Evolutionary conservation across 768 basidiomycete species (phyloP).

Genomic region (Neoboletus brunneissimus): DNA sequence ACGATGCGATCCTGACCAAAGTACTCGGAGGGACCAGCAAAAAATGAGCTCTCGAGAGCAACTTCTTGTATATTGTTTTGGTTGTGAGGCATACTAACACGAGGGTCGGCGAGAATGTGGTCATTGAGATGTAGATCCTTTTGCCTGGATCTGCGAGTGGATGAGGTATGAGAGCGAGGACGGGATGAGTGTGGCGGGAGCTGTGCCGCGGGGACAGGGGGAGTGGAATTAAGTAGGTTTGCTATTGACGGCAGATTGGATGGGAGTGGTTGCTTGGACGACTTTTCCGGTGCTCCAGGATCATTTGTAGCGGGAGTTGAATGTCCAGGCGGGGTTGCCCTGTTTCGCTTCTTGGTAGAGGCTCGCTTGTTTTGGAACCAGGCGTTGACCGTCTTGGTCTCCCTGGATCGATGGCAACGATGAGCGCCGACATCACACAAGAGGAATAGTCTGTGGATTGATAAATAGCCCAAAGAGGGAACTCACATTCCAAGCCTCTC

Average conservation of each 20-base stretch:
- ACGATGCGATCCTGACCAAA: conserved; percentile 32
- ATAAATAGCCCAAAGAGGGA: conserved; percentile 27
- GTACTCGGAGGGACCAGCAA: conserved; percentile 32
- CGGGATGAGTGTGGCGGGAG: conserved; percentile 21
- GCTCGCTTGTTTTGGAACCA: conserved; percentile 89
- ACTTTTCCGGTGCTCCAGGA: conserved; percentile 16
- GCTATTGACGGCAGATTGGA: conserved; percentile 37
- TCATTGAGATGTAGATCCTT: conserved; percentile 34
- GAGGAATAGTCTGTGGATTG: conserved; percentile 5
- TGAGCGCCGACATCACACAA: conserved; percentile 9
- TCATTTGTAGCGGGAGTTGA: conserved; percentile 32
- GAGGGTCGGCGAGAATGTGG: conserved; percentile 23
- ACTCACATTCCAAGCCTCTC: conserved; percentile 75
- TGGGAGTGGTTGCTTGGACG: conserved; percentile 26
- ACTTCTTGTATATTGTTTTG: conserved; percentile 16
- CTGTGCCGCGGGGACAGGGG: conserved; percentile 23
- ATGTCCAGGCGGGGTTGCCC: conserved; percentile 37
- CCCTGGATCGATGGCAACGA: conserved; percentile 45
- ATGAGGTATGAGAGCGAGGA: conserved; percentile 25
- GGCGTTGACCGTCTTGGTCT: conserved; percentile 81
- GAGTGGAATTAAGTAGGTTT: conserved; percentile 40
- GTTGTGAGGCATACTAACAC: background rate
- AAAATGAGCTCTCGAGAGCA: conserved; percentile 30
- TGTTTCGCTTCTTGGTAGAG: conserved; percentile 69
- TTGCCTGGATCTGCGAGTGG: conserved; percentile 30